Conservation (phyloP, 768 basidiomycete genomes). For the Lactifluus hygrophoroides region DNA sequence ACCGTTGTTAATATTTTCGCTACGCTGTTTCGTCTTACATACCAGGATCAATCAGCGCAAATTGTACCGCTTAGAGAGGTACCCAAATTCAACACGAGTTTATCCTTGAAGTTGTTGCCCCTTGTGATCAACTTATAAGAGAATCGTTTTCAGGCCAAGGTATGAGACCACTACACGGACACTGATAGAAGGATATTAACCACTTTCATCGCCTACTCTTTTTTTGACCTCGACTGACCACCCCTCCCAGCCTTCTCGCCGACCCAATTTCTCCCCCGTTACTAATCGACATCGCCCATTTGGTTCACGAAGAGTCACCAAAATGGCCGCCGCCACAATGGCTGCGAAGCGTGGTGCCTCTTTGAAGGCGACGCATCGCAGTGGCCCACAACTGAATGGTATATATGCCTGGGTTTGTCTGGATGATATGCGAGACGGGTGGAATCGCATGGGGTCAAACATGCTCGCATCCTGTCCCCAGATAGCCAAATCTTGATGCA, state of each 20-base stretch:
- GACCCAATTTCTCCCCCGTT: constrained; percentile 28
- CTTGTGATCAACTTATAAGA: too few species aligned
- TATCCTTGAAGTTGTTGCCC: too few species aligned
- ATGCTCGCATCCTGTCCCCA: constrained; percentile 31
- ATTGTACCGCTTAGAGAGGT: too few species aligned
- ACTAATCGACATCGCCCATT: constrained; percentile 23
- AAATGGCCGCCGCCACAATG: constrained; percentile 36
- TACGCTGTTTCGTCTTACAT: too few species aligned
- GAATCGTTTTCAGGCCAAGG: too few species aligned
- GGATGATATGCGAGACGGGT: constrained; percentile 25
- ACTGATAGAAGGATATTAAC: too few species aligned
- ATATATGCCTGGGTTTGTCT: constrained; percentile 24
- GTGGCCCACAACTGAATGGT: constrained; percentile 42
- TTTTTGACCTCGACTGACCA: constrained; percentile 26
- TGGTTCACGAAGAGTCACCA: constrained; percentile 30
- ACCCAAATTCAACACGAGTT: too few species aligned
- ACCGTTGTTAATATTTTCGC: too few species aligned
- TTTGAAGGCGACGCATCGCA: constrained; percentile 39
- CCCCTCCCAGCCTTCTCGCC: constrained; percentile 38
- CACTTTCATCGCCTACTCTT: too few species aligned
- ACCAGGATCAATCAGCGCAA: too few species aligned
- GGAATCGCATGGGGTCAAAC: constrained; percentile 39
- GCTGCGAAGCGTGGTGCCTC: constrained; percentile 49
- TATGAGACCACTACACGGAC: too few species aligned
- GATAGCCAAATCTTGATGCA: constrained; percentile 24